A percentile compares a stretch with the other conserved stretches of the same genome.
Conservation (phyloP, 768 basidiomycete species). For the Pulveroboletus frians region DNA sequence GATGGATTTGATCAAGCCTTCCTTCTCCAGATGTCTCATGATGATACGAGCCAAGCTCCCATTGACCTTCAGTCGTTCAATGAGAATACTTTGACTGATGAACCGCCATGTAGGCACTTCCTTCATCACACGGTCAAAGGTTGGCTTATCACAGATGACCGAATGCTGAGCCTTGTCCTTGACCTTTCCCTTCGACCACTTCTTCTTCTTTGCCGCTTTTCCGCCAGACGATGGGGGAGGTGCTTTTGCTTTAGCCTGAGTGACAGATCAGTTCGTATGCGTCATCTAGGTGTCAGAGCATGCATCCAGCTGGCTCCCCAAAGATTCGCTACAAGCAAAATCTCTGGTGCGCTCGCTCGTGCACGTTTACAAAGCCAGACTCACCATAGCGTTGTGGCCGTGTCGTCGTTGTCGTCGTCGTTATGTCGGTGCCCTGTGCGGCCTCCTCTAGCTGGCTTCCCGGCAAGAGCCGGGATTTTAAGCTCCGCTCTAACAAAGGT, state of each 20-base stretch:
- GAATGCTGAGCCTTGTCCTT: slow-evolving; percentile 99
- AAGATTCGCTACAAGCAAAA: neutral
- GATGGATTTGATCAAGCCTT: slow-evolving; percentile 91
- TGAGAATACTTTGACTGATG: slow-evolving; percentile 96
- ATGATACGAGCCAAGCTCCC: slow-evolving; percentile 89
- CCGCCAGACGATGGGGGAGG: slow-evolving; percentile 62
- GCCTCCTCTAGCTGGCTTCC: neutral
- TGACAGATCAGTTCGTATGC: slow-evolving; percentile 8
- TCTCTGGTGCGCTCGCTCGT: neutral
- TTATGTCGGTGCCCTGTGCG: slow-evolving; percentile 14
- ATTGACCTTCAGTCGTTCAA: slow-evolving; percentile 96
- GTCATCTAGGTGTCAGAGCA: slow-evolving; percentile 15
- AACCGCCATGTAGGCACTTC: slow-evolving; percentile 99
- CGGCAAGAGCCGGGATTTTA: slow-evolving; percentile 20
- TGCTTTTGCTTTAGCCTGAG: slow-evolving; percentile 75
- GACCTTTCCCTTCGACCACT: slow-evolving; percentile 99
- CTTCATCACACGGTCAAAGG: slow-evolving; percentile 92
- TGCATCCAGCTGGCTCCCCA: slow-evolving; percentile 22
- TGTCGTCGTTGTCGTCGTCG: slow-evolving; percentile 14
- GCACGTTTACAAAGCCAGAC: slow-evolving; percentile 1
- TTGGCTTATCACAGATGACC: slow-evolving; percentile 89
- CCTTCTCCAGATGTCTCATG: slow-evolving; percentile 89
- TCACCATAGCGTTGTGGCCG: slow-evolving; percentile 30
- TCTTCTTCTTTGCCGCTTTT: slow-evolving; percentile 98
- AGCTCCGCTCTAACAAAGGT: slow-evolving; percentile 16